Base-by-base conservation (phyloP, 1,284 basidiomycete species). In the Ceratobasidium sp. region DNA sequence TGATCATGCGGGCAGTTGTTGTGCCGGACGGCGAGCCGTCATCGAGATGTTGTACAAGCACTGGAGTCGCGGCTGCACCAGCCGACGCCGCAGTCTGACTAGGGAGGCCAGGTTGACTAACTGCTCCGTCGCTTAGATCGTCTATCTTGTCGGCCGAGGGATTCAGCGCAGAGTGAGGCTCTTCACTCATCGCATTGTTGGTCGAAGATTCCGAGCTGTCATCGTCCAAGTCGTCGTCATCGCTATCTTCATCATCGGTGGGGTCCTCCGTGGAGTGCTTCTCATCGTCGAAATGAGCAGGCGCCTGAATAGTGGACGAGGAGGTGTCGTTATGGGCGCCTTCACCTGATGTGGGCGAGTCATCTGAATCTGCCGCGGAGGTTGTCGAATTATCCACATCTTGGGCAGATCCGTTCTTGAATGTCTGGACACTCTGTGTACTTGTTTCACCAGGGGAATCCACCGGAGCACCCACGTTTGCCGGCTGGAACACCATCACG, bases 401-500 rank as follows among this genome's bases (percentile, higher is more conserved):
- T 20, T 49, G 47, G 47, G 47, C n/a, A 6, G 13, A 17, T 37
- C 17, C 13, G 4, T 60, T n/a, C 37, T 37, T 60, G 58, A 37
- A 20, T 33, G 33, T 37, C 7, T 35, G 28, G 8, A 33, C 10
- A 15, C 6, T 17, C 4, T 35, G 33, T 37, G 47, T 49, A 49
- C 6, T 6, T 6, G 47, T 20, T 6, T n/a, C 20, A 23, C 28
- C 53, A 54, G 53, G 20, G 26, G 26, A n/a, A 0, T 42, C 23
- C 8, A 23, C 8, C n/a, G 37, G 37, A 10, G 37, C 20, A 10
- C 60, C 39, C 10, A 11, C 26, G 28, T 65, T 65, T 26, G 63
- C 26, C 1, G 63, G 35, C 42, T 33, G 63, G 20, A 65, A 65
- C 28, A 65, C 45, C 63, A 65, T 65, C 8, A 65, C 63, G 26